A percentile compares a stretch with the other conserved stretches of the same genome.
Evolutionary conservation across 1,284 basidiomycete genomes (phyloP).

Genomic region (Ceratorhiza oryzae-sativae): DNA sequence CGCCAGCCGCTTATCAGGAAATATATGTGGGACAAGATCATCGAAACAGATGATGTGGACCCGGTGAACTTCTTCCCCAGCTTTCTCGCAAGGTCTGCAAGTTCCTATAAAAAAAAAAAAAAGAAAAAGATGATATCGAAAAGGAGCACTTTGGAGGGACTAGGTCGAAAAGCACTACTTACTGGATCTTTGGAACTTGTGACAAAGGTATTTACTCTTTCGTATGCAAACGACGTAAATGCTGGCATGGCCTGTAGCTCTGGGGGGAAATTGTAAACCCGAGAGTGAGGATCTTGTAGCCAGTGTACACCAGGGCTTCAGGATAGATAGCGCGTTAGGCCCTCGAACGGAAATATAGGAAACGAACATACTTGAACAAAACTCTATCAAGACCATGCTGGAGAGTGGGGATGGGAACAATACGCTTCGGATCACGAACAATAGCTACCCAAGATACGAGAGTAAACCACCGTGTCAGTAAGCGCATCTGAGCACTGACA

Average conservation of each 20-base stretch:
- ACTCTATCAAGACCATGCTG: conserved; percentile 83
- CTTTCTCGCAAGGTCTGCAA: conserved; percentile 67
- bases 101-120: conserved; percentile 57
- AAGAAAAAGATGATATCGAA: background rate
- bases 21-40: conserved; percentile 87
- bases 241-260: conserved; percentile 75
- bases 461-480: background rate
- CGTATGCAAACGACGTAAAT: conserved; percentile 90
- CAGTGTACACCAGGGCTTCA: conserved; percentile 89
- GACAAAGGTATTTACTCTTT: conserved; percentile 78
- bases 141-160: conserved; percentile 19
- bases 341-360: conserved; percentile 8
- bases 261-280: conserved; percentile 85
- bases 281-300: conserved; percentile 85
- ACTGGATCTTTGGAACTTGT: conserved; percentile 83
- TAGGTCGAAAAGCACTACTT: conserved; percentile 41
- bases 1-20: conserved; percentile 77
- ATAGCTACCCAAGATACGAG: conserved; percentile 1
- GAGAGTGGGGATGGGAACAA: conserved; percentile 71
- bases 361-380: conserved; percentile 74
- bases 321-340: conserved; percentile 15
- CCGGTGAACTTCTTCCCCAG: conserved; percentile 76
- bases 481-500: background rate
- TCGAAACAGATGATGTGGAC: conserved; percentile 91
- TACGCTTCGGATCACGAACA: conserved; percentile 50